Evolutionary conservation across 2,329 filamentous ascomycete species (phyloP), one percentile per base, ranked within the genome.

Genomic region (Phaeosphaeriaceae sp.): DNA sequence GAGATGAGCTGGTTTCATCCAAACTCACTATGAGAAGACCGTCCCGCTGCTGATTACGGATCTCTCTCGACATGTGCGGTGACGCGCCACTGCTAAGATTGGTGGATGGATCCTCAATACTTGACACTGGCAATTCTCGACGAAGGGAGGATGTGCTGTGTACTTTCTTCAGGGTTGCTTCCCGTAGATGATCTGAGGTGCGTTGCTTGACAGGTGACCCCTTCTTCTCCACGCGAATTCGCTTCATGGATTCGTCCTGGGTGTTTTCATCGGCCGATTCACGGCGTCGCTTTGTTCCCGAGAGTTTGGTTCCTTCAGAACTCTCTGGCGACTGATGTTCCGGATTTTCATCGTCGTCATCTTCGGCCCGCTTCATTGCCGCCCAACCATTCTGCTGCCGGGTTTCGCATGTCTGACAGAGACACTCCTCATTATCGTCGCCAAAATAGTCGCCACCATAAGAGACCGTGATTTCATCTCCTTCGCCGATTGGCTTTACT

Each of bases 391-490:
- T 97, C 44, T 82, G 81, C 48, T 84, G 77, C 3, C 80, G 77
- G 17, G 82, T 79, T 74, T 99, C 94, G 71, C 94, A 99, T 0
- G 89, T 94, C 61, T 83, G 82, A 72, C 94, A 99, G 1, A 99
- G 78, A 69, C 94, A 99, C 69, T 99, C 94, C 72, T 92, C 92
- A 61, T 99, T 99, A 70, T 92, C 86, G 36, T 91, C 87, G 2
- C 94, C 94, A 76, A 99, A 99, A 72, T 99, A 99, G 68, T 90
- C 92, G 15, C 96, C 92, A 18, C 93, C 92, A 66, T 99, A 99
- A 0, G 88, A 93, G 0, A 99, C 94, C 0, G 94, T 99, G 51
- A 99, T 96, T 72, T 99, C 94, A 52, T 99, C 92, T 3, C 92
- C 94, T 1, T 88, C 79, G 9, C 88, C 83, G 53, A 99, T 97